Percentiles rank a stretch among this genome's conserved stretches.
These are phyloP conservation scores for Inga laurina DNA, from an alignment of 306 rosid genomes.

Conservation along the genomic window DNA sequence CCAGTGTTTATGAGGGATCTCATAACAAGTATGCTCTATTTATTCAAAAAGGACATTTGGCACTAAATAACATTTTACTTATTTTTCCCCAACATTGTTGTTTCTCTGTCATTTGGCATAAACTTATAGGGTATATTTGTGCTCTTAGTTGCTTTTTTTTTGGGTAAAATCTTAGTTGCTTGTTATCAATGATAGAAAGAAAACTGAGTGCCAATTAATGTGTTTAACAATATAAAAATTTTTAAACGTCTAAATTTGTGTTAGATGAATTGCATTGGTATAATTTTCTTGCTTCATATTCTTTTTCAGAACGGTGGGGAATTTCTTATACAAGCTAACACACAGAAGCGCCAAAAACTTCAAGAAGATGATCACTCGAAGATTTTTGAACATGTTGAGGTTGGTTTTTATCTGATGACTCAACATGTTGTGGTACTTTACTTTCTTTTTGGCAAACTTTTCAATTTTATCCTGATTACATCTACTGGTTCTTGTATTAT, in stretches of 20 bases:
- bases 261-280: slow-evolving; percentile 10
- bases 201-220: not conserved
- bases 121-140: not conserved
- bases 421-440: slow-evolving; percentile 3
- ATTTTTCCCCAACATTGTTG: not conserved
- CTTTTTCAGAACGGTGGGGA: slow-evolving; percentile 55
- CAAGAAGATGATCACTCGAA: slow-evolving; percentile 52
- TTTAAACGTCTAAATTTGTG: not conserved
- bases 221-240: slow-evolving; percentile 17
- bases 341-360: slow-evolving; percentile 75
- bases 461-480: not conserved
- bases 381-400: slow-evolving; percentile 71
- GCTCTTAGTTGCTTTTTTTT: not conserved
- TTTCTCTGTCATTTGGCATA: slow-evolving; percentile 13
- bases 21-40: slow-evolving; percentile 8
- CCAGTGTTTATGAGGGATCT: not conserved
- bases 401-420: slow-evolving; percentile 42
- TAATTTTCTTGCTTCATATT: slow-evolving; percentile 12
- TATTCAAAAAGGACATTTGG: slow-evolving; percentile 6
- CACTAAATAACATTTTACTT: not conserved
- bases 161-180: not conserved
- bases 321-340: slow-evolving; percentile 92
- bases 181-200: not conserved
- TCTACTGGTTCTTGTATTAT: slow-evolving; percentile 22
- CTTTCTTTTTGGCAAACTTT: slow-evolving; percentile 11